Base-by-base conservation (phyloP, 352 stramenopile genomes). In the Thalassiosira delicatula region DNA sequence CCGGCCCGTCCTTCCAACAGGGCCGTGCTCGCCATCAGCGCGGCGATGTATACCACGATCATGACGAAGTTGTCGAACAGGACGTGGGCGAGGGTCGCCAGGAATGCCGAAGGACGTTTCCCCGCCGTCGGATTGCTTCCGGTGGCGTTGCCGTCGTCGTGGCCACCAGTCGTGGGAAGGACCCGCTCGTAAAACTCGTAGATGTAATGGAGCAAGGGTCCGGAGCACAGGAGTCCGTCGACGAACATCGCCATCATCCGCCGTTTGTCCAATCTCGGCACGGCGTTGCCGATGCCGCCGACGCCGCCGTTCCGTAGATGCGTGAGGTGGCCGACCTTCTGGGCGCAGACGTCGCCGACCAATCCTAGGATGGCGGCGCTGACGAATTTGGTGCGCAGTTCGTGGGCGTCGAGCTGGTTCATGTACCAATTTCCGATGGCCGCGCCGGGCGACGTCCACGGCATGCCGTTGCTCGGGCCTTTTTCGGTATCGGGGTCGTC, bases 51-150 rank as follows among this genome's bases (percentile, higher is more conserved):
- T 19, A 79, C 42, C 3, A 80, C 60, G 8, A 59, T 33, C 80
- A 87, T 87, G 33, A 83, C 33, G 37, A 80, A 80, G 60, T 87
- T 87, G 46, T 87, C 80, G 42, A 87, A 80, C 46, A 80, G 54
- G n/a, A 87, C 80, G 49, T 87, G 80, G 49, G 63, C 53, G 7
- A 82, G 59, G 11, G 68, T 32, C 12, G 68, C 49, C 3, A 56
- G 30, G 8, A 82, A 72, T 70, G 65, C 60, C 17, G 40, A 53
- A 56, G 56, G 33, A 66, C 21, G 63, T 57, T 30, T 19, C 11
- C 44, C 42, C 7, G 65, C 59, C 23, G 40, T 53, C 23, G 32
- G 14, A 53, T 63, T 74, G 33, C 80, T 33, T 3, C 54, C 21
- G 1, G 51, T n/a, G 27, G 62, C 49, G 3, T 35, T 53, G 23